Evolutionary conservation across 495 filamentous ascomycete species (phyloP), one percentile per base, ranked within the genome.

Genomic region (Penicillium pancosmium): DNA sequence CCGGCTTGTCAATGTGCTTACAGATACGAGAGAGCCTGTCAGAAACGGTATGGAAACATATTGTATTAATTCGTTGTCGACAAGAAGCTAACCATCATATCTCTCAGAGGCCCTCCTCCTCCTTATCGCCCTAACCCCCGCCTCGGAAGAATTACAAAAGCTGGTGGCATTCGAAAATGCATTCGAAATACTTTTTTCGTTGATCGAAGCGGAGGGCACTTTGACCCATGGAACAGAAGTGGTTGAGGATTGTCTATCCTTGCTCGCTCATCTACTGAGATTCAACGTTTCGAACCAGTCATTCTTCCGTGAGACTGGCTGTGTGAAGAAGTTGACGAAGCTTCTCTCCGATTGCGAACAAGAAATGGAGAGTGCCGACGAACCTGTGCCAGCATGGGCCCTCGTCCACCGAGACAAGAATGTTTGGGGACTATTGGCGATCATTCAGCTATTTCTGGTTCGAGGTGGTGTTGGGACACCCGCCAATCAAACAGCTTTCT

Each of bases 91-190:
- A 75, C 46, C 31, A 52, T 21, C 16, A 3, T 40, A 18, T 43
- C 57, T 38, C 46, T 49, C 57, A 88, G 88, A 88, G 70, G 86
- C 84, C 23, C 78, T 91, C 16, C 68, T 90, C 21, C 76, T 91
- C 35, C 80, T 91, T 35, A 88, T 86, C 52, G 84, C 87, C 40
- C 76, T 91, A 49, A 89, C 88, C 2, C 83, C 84, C 25, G 79
- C 86, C 19, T 89, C 87, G n/a, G 75, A 86, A 49, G 88, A 97
- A 61, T 82, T 98, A 13, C 93, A 97, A 64, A 97, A 98, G 70
- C 82, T 97, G 8, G 91, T 98, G 21, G 92, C 92, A 0, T 97
- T 96, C 59, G 91, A 97, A 62, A 93, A 93, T 77, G 89, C 91
- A 0, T 98, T 98, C 63, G 92, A 93, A 40, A 84, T 88, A 23